Conservation (phyloP, 768 basidiomycete species). For the Tulasnella sp. region DNA sequence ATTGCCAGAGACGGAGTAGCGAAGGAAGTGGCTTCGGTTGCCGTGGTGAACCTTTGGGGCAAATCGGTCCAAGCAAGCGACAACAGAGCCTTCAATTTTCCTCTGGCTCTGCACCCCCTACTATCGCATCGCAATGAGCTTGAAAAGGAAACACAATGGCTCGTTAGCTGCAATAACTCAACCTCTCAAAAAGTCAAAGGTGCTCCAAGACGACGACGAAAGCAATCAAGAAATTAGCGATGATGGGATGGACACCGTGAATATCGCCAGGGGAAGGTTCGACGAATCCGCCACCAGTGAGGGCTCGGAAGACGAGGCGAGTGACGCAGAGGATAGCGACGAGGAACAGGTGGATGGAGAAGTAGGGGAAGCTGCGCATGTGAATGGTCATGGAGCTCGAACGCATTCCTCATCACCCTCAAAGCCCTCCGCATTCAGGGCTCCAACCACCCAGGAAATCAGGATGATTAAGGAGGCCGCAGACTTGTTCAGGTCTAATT, state of each 20-base stretch:
- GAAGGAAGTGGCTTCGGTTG: background rate
- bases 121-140: background rate
- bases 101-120: background rate
- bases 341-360: constrained; percentile 28
- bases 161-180: background rate
- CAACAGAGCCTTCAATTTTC: background rate
- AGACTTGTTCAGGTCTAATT: constrained; percentile 68
- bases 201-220: background rate
- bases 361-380: constrained; percentile 26
- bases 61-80: background rate
- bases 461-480: constrained; percentile 66
- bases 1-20: background rate
- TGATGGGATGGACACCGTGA: constrained; percentile 10
- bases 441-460: constrained; percentile 50
- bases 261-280: background rate
- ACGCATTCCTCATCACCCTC: constrained; percentile 26
- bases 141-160: background rate
- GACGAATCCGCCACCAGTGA: constrained; percentile 3
- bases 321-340: constrained; percentile 24
- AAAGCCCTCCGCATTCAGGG: constrained; percentile 32
- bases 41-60: background rate
- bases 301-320: constrained; percentile 28
- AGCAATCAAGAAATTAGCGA: constrained; percentile 22
- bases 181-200: background rate
- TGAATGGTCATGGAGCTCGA: background rate